Evolutionary conservation across 192 early-diverging fungal genomes (phyloP), one percentile per base, ranked within the genome.

Genomic region (Phlyctochytrium bullatum): DNA sequence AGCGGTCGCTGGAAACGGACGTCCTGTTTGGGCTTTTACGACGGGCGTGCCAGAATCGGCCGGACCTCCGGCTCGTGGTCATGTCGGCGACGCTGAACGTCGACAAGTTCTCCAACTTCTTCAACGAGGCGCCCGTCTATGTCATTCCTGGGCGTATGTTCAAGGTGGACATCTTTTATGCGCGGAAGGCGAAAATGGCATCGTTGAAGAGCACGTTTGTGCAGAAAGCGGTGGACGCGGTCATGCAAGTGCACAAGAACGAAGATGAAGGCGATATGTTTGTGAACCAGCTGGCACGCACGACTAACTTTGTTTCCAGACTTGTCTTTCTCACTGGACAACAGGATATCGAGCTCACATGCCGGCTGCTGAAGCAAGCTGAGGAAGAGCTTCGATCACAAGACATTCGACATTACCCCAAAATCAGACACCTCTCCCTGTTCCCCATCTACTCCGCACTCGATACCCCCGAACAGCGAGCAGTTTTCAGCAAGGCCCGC

Each of bases 61-160:
- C 79, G 17, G 56, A 65, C 20, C 60, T 87, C n/a, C 81, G 77
- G 50, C 50, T 87, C 28, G 60, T 93, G 0, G 79, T 93, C 69
- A 92, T 91, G 91, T 88, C 85, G 20, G 91, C 93, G 0, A 93
- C 92, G 0, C 66, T 93, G 20, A 80, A 95, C 69, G 86, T 89
- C 12, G 85, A 88, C 63, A 91, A 92, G 67, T 95, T 95, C 59
- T 88, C 83, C 17, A 87, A 86, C 58, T 95, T 88, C 65, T 95
- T 94, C 70, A 80, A 85, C 32, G 86, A 84, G 4, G 91, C 88
- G 23, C 90, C 93, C 0, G 86, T 92, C 16, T 93, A 91, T 71
- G 64, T 66, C 2, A 84, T 94, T 1, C 91, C 91, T 1, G 92
- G 83, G 20, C 66, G 83, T 23, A 82, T 85, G 83, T 83, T 60